Base-by-base conservation (phyloP, 2,329 filamentous ascomycete genomes). In the Penicillium glabrum region DNA sequence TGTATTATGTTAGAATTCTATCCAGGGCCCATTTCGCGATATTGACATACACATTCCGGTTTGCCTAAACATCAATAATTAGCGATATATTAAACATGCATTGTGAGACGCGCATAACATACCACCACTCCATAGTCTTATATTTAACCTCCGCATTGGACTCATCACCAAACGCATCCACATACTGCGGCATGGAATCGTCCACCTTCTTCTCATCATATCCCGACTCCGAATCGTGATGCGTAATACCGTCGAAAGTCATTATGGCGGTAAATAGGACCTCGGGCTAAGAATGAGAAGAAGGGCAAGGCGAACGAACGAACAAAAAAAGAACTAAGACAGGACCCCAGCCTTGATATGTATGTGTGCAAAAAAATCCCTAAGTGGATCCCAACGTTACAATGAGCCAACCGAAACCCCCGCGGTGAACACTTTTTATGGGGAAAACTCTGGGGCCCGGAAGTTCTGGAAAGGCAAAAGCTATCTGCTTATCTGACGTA, bases 81-180 rank as follows among this genome's bases (percentile, higher is more conserved):
- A 60, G 57, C 44, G 21, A 44, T 27, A 31, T 11, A 45, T 43
- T 33, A 1, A 37, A 43, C 7, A 46, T 19, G 26, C 11, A 19
- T n/a, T 33, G 1, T 33, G 14, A 26, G 21, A 24, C 26, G 11
- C 37, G 23, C 26, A 31, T 19, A 41, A 63, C 62, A 51, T 56
- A 64, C 62, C 63, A 65, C 63, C 63, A 65, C 54, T 64, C 61
- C 61, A 65, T 62, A 24, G 63, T 65, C 46, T 64, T 64, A 35
- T 65, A 65, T 14, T 64, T 64, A 24, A 65, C 61, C 53, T 64
- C 61, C 2, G 63, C 61, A 48, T 58, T 57, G 11, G 47, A 51
- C 35, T 65, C 63, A 48, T 65, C 39, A 33, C 61, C 63, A 46
- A 65, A 65, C 1, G 63, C 56, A 41, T 65, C 63, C 19, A 56